Conservation (phyloP, 441 rosid genomes). For the Arabidopsis hybrid region DNA sequence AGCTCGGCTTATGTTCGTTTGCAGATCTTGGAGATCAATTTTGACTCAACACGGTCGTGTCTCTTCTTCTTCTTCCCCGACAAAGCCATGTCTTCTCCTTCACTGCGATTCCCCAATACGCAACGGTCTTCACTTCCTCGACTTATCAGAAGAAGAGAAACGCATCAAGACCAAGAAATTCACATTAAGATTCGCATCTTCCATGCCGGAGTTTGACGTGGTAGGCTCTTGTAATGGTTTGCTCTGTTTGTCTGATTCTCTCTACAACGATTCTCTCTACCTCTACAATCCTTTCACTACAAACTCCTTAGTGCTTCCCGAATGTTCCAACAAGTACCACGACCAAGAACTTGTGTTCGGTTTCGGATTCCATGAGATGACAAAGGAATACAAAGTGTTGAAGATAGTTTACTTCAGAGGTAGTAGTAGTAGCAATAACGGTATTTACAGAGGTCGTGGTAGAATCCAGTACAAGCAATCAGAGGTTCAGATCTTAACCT, state of each 20-base stretch:
- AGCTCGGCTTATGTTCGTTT: slow-evolving; percentile 73
- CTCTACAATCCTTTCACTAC: slow-evolving; percentile 82
- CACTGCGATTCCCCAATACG: slow-evolving; percentile 81
- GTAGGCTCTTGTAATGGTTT: slow-evolving; percentile 83
- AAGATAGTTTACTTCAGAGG: slow-evolving; percentile 79
- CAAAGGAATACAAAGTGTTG: slow-evolving; percentile 68
- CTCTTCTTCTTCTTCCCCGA: slow-evolving; percentile 45
- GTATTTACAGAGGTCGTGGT: slow-evolving; percentile 44
- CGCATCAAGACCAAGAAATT: slow-evolving; percentile 57
- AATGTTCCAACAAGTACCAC: slow-evolving; percentile 54
- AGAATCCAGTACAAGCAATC: slow-evolving; percentile 65
- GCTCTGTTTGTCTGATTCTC: slow-evolving; percentile 70
- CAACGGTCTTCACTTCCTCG: slow-evolving; percentile 70
- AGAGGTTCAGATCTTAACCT: slow-evolving; percentile 74
- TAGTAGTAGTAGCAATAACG: slow-evolving; percentile 28
- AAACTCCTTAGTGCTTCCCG: slow-evolving; percentile 60
- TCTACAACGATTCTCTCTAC: slow-evolving; percentile 66
- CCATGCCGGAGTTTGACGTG: slow-evolving; percentile 79
- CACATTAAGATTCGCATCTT: slow-evolving; percentile 53
- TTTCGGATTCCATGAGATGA: slow-evolving; percentile 67
- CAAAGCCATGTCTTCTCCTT: slow-evolving; percentile 71
- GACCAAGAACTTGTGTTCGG: slow-evolving; percentile 83
- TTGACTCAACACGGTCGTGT: slow-evolving; percentile 52
- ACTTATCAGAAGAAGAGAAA: slow-evolving; percentile 53
- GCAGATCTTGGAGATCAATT: slow-evolving; percentile 64